phyloP scores from a whole-genome alignment of 306 rosid species.

The Begonia masoniana region DNA sequence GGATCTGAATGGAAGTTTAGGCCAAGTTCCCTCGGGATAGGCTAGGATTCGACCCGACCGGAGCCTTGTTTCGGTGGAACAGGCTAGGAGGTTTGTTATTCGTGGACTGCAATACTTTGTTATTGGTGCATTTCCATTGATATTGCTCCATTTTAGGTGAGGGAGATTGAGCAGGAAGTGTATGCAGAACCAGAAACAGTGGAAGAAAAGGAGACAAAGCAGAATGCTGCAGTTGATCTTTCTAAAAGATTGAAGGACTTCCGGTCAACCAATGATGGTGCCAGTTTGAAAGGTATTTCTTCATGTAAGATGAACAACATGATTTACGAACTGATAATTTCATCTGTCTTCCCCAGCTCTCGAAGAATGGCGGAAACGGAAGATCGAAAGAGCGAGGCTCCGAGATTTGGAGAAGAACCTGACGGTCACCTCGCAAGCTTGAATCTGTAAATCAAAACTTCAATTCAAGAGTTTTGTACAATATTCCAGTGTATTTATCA shows the following conservation, averaged over 20 bases:
- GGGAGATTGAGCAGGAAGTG: slow-evolving; percentile 72
- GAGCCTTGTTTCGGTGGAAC: too few relatives aligned
- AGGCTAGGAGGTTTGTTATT: too few relatives aligned
- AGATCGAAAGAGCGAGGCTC: slow-evolving; percentile 87
- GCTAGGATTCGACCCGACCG: too few relatives aligned
- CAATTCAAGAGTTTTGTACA: too few relatives aligned
- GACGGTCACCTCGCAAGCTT: slow-evolving; percentile 38
- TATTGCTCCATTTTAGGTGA: slow-evolving; percentile 39
- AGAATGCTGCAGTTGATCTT: slow-evolving; percentile 78
- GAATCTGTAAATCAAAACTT: slow-evolving; percentile 3
- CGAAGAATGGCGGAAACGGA: slow-evolving; percentile 96
- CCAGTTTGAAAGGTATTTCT: slow-evolving; percentile 65
- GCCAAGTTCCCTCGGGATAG: too few relatives aligned
- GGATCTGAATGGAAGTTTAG: too few relatives aligned
- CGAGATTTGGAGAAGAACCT: slow-evolving; percentile 79
- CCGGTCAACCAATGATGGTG: slow-evolving; percentile 68
- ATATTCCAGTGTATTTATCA: not conserved
- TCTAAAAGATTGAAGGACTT: slow-evolving; percentile 87
- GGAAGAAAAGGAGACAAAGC: slow-evolving; percentile 56
- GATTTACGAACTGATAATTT: slow-evolving; percentile 1
- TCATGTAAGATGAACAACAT: not conserved
- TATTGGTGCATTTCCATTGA: not conserved
- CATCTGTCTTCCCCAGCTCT: slow-evolving; percentile 47
- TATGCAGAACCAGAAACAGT: slow-evolving; percentile 43
- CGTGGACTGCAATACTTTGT: too few relatives aligned